Conservation (phyloP, 495 filamentous ascomycete species). For the Penicillium pancosmium region DNA sequence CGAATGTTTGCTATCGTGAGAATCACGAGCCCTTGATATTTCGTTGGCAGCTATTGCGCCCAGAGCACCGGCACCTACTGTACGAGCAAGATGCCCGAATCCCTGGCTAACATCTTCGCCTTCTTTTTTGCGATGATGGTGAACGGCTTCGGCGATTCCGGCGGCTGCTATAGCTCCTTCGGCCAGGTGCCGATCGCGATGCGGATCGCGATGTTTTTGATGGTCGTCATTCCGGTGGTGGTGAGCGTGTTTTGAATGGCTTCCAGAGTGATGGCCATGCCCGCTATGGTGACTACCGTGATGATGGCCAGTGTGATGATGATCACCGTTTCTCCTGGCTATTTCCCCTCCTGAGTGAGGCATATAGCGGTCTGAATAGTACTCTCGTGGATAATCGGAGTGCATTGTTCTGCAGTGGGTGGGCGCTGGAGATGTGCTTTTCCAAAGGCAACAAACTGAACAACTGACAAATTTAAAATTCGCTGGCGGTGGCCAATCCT, state of each 20-base stretch:
- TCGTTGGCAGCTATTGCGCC: constrained; percentile 18
- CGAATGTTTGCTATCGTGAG: constrained; percentile 3
- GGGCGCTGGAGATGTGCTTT: background rate
- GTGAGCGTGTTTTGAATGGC: background rate
- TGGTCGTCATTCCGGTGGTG: background rate
- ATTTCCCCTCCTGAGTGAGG: background rate
- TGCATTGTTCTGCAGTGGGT: background rate
- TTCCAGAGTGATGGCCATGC: background rate
- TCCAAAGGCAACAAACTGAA: background rate
- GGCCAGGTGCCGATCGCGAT: constrained; percentile 9
- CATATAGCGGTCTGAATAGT: background rate
- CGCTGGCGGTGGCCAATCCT: background rate
- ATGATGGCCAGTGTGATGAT: background rate
- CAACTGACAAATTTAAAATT: background rate
- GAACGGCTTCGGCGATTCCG: constrained; percentile 9
- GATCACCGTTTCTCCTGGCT: background rate
- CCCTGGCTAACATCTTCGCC: constrained; percentile 16
- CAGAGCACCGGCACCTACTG: constrained; percentile 15
- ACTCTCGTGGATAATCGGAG: background rate
- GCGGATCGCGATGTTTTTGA: constrained; percentile 1
- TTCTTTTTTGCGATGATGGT: constrained; percentile 11
- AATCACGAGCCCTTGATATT: constrained; percentile 7
- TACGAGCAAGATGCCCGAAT: constrained; percentile 17
- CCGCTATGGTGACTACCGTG: background rate
- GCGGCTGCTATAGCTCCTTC: constrained; percentile 11